These are phyloP conservation scores for Colletotrichum nymphaeae DNA, from an alignment of 2,329 filamentous ascomycete species.

Conservation along the genomic window DNA sequence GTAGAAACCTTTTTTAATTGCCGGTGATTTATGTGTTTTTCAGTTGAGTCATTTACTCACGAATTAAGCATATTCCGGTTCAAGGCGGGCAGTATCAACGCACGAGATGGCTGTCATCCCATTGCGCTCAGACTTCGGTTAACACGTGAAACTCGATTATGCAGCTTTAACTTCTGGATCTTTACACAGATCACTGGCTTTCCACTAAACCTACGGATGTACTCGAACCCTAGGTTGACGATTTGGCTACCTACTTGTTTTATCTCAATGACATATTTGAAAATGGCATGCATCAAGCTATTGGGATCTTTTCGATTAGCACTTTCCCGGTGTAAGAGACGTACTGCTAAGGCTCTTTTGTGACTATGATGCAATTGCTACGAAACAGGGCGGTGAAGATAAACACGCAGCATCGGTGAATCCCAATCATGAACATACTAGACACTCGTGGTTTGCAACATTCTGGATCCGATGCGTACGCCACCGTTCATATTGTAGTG, in stretches of 20 bases:
- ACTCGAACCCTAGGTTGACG: conserved; percentile 36
- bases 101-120: not conserved
- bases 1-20: not conserved
- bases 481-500: too few relatives aligned
- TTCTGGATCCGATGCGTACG: too few relatives aligned
- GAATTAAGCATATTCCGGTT: not conserved
- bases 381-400: too few relatives aligned
- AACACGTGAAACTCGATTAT: not conserved
- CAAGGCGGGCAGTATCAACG: not conserved
- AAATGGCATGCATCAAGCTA: conserved; percentile 57
- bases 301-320: conserved; percentile 59
- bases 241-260: conserved; percentile 60
- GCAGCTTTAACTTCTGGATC: not conserved
- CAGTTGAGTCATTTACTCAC: not conserved
- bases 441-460: too few relatives aligned
- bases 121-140: not conserved
- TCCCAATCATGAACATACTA: too few relatives aligned
- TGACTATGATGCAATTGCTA: conserved; percentile 49
- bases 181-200: not conserved
- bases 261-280: conserved; percentile 66
- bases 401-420: too few relatives aligned
- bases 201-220: not conserved
- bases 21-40: too few relatives aligned
- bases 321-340: conserved; percentile 63
- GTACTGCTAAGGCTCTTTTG: conserved; percentile 60